Evolutionary conservation across 495 filamentous ascomycete genomes (phyloP).

Genomic region (Talaromyces adpressus): DNA sequence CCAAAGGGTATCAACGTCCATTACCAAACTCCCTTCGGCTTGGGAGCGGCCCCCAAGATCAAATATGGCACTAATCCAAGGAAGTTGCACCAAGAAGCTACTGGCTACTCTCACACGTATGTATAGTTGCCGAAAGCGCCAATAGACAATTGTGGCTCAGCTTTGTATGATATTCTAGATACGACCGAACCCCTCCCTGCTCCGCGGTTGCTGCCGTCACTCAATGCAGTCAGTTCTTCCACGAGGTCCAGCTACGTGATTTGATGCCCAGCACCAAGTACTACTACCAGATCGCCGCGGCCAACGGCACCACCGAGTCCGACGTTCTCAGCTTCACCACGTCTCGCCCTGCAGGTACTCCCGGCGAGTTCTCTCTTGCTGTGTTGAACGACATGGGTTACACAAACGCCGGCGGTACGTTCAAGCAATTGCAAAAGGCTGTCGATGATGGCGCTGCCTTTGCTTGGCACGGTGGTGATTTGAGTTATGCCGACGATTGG

Average conservation of each 20-base stretch:
- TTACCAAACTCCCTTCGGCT: slow-evolving; percentile 48
- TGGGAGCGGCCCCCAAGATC: slow-evolving; percentile 32
- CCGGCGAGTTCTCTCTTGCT: slow-evolving; percentile 23
- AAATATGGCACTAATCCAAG: slow-evolving; percentile 29
- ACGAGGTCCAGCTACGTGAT: slow-evolving; percentile 32
- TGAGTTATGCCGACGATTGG: slow-evolving; percentile 44
- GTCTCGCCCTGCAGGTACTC: slow-evolving; percentile 31
- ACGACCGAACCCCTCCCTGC: slow-evolving; percentile 46
- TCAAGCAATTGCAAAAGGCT: slow-evolving; percentile 31
- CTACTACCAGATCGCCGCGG: slow-evolving; percentile 37
- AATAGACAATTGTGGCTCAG: not conserved
- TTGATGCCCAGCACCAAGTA: slow-evolving; percentile 36
- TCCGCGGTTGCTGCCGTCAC: slow-evolving; percentile 35
- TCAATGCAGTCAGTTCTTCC: slow-evolving; percentile 45
- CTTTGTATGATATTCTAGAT: slow-evolving; percentile 19
- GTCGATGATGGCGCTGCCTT: slow-evolving; percentile 34
- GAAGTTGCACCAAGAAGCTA: slow-evolving; percentile 22
- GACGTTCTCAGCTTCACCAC: slow-evolving; percentile 35
- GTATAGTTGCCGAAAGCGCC: not conserved
- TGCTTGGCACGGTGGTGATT: slow-evolving; percentile 46
- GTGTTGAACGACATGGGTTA: slow-evolving; percentile 45
- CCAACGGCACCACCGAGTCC: slow-evolving; percentile 39
- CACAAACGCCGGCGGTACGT: slow-evolving; percentile 41
- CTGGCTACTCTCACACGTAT: slow-evolving; percentile 31
- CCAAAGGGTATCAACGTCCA: slow-evolving; percentile 45